Percentiles rank a stretch among this genome's conserved stretches.
These are phyloP conservation scores for Vaccinium macrocarpon DNA, from an alignment of 148 eudicot genomes.

Conservation along the genomic window DNA sequence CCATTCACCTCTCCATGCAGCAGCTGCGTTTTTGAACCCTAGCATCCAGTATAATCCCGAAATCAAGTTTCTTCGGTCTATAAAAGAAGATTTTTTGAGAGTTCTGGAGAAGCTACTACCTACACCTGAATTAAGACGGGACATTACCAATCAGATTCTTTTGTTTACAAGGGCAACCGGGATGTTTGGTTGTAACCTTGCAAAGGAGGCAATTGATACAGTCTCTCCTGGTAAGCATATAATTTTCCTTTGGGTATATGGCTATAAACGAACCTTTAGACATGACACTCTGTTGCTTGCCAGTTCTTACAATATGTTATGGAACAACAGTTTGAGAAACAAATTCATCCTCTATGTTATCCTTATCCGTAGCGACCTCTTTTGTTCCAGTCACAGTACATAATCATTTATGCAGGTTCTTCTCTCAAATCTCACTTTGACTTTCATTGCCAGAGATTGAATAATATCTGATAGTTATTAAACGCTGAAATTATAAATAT, in stretches of 20 bases:
- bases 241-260: not conserved
- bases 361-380: not conserved
- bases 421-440: not conserved
- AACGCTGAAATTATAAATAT: not conserved
- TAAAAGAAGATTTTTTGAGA: slow-evolving; percentile 79
- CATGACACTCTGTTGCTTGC: not conserved
- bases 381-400: not conserved
- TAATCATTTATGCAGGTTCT: not conserved
- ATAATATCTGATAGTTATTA: not conserved
- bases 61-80: slow-evolving; percentile 65
- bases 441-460: not conserved
- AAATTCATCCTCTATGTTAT: not conserved
- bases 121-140: slow-evolving; percentile 79
- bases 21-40: slow-evolving; percentile 94
- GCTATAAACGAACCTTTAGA: not conserved
- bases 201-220: slow-evolving; percentile 88
- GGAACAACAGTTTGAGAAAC: too few relatives aligned
- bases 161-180: slow-evolving; percentile 73
- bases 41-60: slow-evolving; percentile 91
- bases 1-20: slow-evolving; percentile 88
- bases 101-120: slow-evolving; percentile 91
- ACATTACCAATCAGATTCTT: slow-evolving; percentile 78
- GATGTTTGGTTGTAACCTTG: slow-evolving; percentile 93
- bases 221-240: slow-evolving; percentile 76
- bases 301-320: not conserved